Evolutionary conservation across 345 rosid genomes (phyloP).

Genomic region (Erysimum cheiranthoides): DNA sequence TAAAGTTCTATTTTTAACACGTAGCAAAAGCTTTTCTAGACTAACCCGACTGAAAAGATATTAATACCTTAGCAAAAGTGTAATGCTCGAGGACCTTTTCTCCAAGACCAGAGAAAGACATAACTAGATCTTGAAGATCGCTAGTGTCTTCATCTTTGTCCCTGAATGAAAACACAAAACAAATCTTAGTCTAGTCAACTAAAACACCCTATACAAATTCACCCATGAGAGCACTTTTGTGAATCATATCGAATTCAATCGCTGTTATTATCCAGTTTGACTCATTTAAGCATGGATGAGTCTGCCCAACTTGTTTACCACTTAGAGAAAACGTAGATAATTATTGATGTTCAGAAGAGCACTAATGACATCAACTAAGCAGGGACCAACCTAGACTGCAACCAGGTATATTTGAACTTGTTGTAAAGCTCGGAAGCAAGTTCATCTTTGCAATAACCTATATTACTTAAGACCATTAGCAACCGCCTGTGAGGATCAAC

Average conservation of each 20-base stretch:
- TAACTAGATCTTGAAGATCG: constrained; percentile 79
- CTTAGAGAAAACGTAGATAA: constrained; percentile 3
- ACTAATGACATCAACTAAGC: constrained; percentile 27
- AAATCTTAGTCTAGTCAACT: constrained; percentile 29
- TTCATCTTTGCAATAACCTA: constrained; percentile 97
- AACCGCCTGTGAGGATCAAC: constrained; percentile 75
- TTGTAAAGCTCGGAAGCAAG: constrained; percentile 79
- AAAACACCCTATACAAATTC: neutral
- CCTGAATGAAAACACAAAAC: constrained; percentile 51
- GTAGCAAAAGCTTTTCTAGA: neutral
- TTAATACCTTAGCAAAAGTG: constrained; percentile 88
- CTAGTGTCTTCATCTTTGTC: constrained; percentile 66
- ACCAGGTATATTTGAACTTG: constrained; percentile 83
- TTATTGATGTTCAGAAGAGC: constrained; percentile 17
- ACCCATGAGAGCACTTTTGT: constrained; percentile 7
- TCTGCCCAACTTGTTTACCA: constrained; percentile 5
- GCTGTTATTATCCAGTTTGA: neutral
- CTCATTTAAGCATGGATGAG: constrained; percentile 24
- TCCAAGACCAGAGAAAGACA: constrained; percentile 80
- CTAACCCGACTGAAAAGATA: neutral
- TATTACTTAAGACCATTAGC: constrained; percentile 88
- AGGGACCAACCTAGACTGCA: constrained; percentile 63
- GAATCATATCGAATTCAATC: neutral
- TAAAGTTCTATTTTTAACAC: constrained; percentile 5
- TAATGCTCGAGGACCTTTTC: constrained; percentile 90